Base-by-base conservation (phyloP, 1,139 yeast genomes). In the Suhomyces bolitotheri region DNA sequence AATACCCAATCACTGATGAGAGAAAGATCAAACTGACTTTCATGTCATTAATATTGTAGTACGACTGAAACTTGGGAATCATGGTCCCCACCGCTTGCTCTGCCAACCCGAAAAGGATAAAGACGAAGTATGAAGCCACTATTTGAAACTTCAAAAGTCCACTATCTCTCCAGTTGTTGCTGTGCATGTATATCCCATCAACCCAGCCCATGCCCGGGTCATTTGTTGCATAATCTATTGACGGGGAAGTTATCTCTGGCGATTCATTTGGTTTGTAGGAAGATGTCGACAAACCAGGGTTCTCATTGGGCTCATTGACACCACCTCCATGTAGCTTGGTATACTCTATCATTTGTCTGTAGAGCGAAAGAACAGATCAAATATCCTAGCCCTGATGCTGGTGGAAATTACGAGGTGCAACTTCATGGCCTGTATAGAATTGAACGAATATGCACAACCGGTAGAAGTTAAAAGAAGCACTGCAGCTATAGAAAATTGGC, bases 1-100 rank as follows among this genome's bases (percentile, higher is more conserved):
- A 61, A 49, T 70, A 71, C 2, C 76, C 76, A 3, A 56, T 27
- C 4, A 66, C 61, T 1, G 62, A 49, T 9, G 64, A 58, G 11
- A 71, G 50, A 39, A 65, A 71, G 4, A 70, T 50, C 30, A 56
- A 46, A 33, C 70, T 60, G 2, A 66, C 60, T 27, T 60, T 54
- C 6, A 59, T 42, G 43, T 80, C 76, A 42, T 71, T 62, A 5
- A 78, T 65, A 0, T 60, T 21, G 46, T 76, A 79, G 30, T 70
- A 52, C 3, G 52, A 53, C 37, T 76, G 71, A 19, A 78, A 46
- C 27, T 66, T 60, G 1, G 82, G 81, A 33, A 79, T 62, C 29
- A 78, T 53, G 0, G 83, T 67, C 0, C 84, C 84, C 10, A 77
- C 60, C 0, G 80, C 64, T 50, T 78, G 83, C 41, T 79, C 84